Percentiles rank a stretch among this genome's conserved stretches.
phyloP scores from a whole-genome alignment of 2,329 filamentous ascomycete species.

The Cadophora sp. region DNA sequence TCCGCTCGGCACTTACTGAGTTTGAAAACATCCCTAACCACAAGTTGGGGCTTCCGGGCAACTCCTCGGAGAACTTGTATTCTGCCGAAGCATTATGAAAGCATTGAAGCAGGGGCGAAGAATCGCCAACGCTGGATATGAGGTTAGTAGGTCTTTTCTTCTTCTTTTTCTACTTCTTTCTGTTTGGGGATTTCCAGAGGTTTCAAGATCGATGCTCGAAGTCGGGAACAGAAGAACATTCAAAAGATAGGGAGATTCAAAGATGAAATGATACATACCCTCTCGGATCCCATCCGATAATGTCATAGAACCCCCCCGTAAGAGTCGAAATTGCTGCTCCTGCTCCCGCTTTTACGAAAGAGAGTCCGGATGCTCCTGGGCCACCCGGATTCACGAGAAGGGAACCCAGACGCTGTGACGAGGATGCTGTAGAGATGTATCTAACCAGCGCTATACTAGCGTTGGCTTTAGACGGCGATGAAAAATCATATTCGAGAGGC shows the following conservation, averaged over 20 bases:
- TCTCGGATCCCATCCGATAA: constrained; percentile 33
- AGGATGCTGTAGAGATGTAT: constrained; percentile 9
- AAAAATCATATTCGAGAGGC: constrained; percentile 22
- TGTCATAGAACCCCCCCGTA: constrained; percentile 30
- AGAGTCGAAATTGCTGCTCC: constrained; percentile 21
- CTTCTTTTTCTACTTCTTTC: too few relatives aligned
- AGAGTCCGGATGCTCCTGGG: constrained; percentile 21
- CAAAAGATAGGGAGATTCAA: background rate
- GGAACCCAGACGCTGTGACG: constrained; percentile 18
- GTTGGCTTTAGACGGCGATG: background rate
- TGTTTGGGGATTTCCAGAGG: background rate
- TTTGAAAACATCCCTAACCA: constrained; percentile 28
- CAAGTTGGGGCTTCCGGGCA: constrained; percentile 28
- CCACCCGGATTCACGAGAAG: constrained; percentile 26
- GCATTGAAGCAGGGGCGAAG: constrained; percentile 27
- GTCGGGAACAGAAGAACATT: background rate
- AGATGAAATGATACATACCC: background rate
- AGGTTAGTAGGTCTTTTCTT: background rate
- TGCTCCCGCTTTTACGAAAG: constrained; percentile 21
- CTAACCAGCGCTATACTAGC: constrained; percentile 19
- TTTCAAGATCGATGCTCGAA: background rate
- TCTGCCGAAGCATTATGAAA: constrained; percentile 26
- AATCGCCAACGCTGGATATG: constrained; percentile 19
- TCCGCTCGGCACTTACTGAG: background rate
- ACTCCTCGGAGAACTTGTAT: constrained; percentile 22